Evolutionary conservation across 108 stramenopile genomes (phyloP), one percentile per base, ranked within the genome.

Genomic region (Cyclotella choctawhatcheeana): DNA sequence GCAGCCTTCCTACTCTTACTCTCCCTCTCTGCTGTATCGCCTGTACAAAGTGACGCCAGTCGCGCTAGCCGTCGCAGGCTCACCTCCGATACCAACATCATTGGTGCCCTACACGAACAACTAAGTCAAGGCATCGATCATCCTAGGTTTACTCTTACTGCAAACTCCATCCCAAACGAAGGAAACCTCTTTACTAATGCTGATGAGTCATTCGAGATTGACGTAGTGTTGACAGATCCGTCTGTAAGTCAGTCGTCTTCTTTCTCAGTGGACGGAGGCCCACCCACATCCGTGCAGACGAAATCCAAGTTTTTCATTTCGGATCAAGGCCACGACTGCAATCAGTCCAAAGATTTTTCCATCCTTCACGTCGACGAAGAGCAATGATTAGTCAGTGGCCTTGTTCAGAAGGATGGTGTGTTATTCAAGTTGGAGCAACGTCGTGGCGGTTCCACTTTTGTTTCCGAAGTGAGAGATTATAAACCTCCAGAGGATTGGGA

Each of bases 401-500:
- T 64, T 25, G 45, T 31, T 29, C 44, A 64, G 45, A 64, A 35
- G 34, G 47, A 64, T 48, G 63, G 63, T 10, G 22, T 29, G 4
- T 20, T 64, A 12, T 10, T 64, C 63, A 64, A 48, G 44, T 29
- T 64, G 27, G 45, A 64, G 16, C 63, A 64, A 20, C 16, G 31
- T 18, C 16, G 17, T 5, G 63, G 45, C 5, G 45, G 30, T 5
- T 0, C 16, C 3, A 48, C 45, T 3, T 18, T 47, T 26, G 63
- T 47, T 13, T 48, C 45, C 14, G 45, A 45, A 30, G 45, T 31
- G 3, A 13, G 4, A n/a, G 47, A 45, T 31, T 64, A 30, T 47
- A 26, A 27, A 3, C 44, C 45, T 1, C 63, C 63, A 16, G 31
- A 45, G 24, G 63, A 64, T 26, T 64, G 63, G 63, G 20, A 25